A percentile compares a stretch with the other conserved stretches of the same genome.
Conservation (phyloP, 1,284 basidiomycete genomes). For the Porphyrellus sp. region DNA sequence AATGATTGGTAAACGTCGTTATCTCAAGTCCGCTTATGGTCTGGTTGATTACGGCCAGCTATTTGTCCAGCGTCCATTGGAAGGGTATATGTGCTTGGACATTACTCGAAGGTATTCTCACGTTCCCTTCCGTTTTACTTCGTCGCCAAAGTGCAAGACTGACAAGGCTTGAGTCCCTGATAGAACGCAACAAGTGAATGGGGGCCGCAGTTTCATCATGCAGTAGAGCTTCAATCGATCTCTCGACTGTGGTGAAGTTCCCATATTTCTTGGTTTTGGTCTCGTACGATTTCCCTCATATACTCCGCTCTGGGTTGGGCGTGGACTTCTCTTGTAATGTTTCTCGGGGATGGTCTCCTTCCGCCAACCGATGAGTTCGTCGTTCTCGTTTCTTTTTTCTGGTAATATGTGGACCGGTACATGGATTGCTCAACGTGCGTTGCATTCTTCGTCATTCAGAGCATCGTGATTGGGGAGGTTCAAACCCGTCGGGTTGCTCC, state of each 20-base stretch:
- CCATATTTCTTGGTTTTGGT: not conserved
- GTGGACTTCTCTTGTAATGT: constrained; percentile 7
- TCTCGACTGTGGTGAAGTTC: constrained; percentile 18
- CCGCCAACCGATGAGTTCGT: too few species aligned
- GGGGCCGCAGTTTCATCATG: constrained; percentile 8
- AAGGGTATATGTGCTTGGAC: constrained; percentile 18
- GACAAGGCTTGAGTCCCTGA: constrained; percentile 11
- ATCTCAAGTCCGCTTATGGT: constrained; percentile 2
- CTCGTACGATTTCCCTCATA: constrained; percentile 10
- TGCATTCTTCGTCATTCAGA: constrained; percentile 11
- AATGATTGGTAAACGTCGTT: not conserved
- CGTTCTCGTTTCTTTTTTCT: constrained; percentile 16
- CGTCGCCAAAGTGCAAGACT: constrained; percentile 9
- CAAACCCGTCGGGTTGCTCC: not conserved
- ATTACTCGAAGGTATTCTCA: constrained; percentile 15
- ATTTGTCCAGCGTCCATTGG: not conserved
- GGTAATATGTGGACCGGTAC: constrained; percentile 1
- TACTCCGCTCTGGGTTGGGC: constrained; percentile 1
- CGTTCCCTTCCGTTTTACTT: constrained; percentile 14
- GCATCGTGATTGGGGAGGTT: not conserved
- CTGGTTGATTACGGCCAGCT: constrained; percentile 12
- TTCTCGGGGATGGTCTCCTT: not conserved
- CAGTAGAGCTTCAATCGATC: constrained; percentile 8
- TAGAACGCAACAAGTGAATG: constrained; percentile 12
- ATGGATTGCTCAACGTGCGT: constrained; percentile 3